Percentiles rank a stretch among this genome's conserved stretches.
phyloP scores from a whole-genome alignment of 129 eudicot species.

The Flaveria brownii region DNA sequence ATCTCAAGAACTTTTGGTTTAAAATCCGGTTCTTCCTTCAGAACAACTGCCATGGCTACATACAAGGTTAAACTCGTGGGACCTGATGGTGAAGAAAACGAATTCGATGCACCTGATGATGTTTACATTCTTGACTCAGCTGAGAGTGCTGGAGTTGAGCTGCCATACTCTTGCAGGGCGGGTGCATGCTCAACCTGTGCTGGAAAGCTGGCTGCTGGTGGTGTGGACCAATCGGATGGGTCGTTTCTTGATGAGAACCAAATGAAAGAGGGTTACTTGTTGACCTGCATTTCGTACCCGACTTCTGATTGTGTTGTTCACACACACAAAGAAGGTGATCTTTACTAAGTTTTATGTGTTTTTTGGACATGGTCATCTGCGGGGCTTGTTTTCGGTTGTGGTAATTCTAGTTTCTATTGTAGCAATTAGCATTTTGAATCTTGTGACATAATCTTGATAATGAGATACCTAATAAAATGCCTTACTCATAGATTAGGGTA shows the following conservation, averaged over 20 bases:
- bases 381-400: slow-evolving; percentile 13
- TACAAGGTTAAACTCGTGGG: slow-evolving; percentile 73
- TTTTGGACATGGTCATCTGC: background rate
- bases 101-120: slow-evolving; percentile 86
- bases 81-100: slow-evolving; percentile 68
- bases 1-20: slow-evolving; percentile 61
- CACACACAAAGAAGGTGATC: slow-evolving; percentile 89
- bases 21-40: slow-evolving; percentile 48
- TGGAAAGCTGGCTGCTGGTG: slow-evolving; percentile 60
- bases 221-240: slow-evolving; percentile 87
- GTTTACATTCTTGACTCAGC: slow-evolving; percentile 84
- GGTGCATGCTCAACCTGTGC: slow-evolving; percentile 99
- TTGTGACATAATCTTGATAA: slow-evolving; percentile 4
- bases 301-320: slow-evolving; percentile 80
- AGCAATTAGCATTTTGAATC: slow-evolving; percentile 27
- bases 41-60: slow-evolving; percentile 57
- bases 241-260: slow-evolving; percentile 85
- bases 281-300: slow-evolving; percentile 92
- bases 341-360: slow-evolving; percentile 47
- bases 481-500: no score
- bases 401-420: slow-evolving; percentile 17
- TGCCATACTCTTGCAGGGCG: slow-evolving; percentile 95
- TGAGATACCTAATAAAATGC: background rate
- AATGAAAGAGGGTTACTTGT: slow-evolving; percentile 65
- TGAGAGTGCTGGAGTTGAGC: slow-evolving; percentile 78